Evolutionary conservation across 2,329 filamentous ascomycete species (phyloP).

Genomic region (Cytospora piceae): DNA sequence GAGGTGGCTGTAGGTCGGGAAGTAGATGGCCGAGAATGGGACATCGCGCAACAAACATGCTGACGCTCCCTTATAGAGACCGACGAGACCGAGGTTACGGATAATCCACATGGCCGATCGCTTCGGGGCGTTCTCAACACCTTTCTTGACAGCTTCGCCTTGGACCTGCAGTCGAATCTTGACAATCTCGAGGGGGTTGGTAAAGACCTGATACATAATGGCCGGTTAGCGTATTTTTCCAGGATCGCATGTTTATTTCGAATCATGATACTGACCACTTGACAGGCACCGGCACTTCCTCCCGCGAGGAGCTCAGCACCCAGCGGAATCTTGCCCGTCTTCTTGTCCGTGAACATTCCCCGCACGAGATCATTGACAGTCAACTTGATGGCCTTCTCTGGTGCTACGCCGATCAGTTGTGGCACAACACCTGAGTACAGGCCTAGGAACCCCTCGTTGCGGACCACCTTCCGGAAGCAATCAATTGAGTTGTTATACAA

Average conservation of each 20-base stretch:
- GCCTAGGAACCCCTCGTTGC: slow-evolving; percentile 87
- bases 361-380: slow-evolving; percentile 96
- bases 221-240: slow-evolving; percentile 10
- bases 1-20: slow-evolving; percentile 92
- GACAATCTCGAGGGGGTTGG: slow-evolving; percentile 97
- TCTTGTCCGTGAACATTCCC: slow-evolving; percentile 71
- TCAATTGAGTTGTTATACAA: slow-evolving; percentile 98
- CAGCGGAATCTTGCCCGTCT: slow-evolving; percentile 72
- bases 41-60: slow-evolving; percentile 95
- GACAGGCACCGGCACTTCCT: slow-evolving; percentile 87
- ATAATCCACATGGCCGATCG: slow-evolving; percentile 98
- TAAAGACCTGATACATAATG: slow-evolving; percentile 71
- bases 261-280: slow-evolving; percentile 76
- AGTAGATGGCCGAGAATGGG: slow-evolving; percentile 98
- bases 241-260: background rate
- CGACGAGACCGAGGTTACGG: slow-evolving; percentile 88
- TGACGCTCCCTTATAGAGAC: slow-evolving; percentile 94
- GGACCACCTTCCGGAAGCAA: slow-evolving; percentile 89
- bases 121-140: slow-evolving; percentile 77
- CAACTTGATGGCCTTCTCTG: slow-evolving; percentile 98
- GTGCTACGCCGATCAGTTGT: slow-evolving; percentile 96
- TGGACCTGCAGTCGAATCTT: slow-evolving; percentile 98
- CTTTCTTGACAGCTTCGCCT: slow-evolving; percentile 85
- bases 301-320: slow-evolving; percentile 81
- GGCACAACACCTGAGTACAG: slow-evolving; percentile 94